Conservation (phyloP, 225 moss, liverwort and hornwort species). For the Marchantia polymorpha region DNA sequence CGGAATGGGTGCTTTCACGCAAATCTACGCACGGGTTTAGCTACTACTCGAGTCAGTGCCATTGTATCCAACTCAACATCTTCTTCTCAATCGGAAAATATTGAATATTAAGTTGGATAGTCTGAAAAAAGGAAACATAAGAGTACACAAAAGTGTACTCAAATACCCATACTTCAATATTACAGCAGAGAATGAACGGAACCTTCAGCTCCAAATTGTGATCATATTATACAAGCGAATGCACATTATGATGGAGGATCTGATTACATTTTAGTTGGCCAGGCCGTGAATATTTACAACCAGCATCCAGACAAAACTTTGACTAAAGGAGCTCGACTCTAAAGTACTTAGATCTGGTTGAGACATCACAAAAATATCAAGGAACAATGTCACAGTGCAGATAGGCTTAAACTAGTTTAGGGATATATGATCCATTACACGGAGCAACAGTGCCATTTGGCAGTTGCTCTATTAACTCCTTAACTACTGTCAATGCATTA, state of each 20-base stretch:
- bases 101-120: no score
- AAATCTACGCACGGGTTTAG: no score
- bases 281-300: constrained; percentile 31
- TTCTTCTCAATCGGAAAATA: no score
- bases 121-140: no score
- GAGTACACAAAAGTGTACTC: no score
- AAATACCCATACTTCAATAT: no score
- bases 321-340: not conserved
- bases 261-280: constrained; percentile 9
- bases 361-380: constrained; percentile 7
- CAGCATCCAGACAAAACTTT: constrained; percentile 19
- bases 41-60: no score
- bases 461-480: constrained; percentile 64
- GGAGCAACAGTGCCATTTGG: constrained; percentile 65
- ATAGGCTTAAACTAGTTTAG: constrained; percentile 57
- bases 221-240: constrained; percentile 15
- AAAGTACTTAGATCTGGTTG: constrained; percentile 7
- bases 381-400: constrained; percentile 7
- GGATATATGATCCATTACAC: constrained; percentile 70
- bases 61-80: no score
- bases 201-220: constrained; percentile 1
- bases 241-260: constrained; percentile 8
- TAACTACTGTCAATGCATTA: constrained; percentile 64
- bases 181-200: not conserved
- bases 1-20: no score